Evolutionary conservation across 2,329 filamentous ascomycete genomes (phyloP).

Genomic region (Alternaria arbusti): DNA sequence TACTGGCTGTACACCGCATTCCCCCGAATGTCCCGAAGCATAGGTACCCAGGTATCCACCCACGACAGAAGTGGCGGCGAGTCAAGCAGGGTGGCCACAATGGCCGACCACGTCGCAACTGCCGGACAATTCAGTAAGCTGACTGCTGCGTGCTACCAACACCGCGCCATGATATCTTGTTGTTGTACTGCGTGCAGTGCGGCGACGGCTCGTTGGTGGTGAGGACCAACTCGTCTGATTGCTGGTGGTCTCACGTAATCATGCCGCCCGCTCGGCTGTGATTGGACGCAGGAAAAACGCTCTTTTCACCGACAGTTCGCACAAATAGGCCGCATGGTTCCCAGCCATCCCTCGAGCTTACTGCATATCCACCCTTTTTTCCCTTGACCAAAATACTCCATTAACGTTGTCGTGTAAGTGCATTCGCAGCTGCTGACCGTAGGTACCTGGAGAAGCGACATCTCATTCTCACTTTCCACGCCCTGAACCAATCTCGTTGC

Average conservation of each 20-base stretch:
- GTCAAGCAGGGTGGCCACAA: not conserved
- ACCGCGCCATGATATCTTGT: not conserved
- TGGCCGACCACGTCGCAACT: not conserved
- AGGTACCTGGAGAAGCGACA: not conserved
- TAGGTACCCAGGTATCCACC: not conserved
- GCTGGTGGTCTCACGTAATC: slow-evolving; percentile 10
- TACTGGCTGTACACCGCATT: not conserved
- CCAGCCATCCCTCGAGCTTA: slow-evolving; percentile 1
- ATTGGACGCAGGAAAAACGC: slow-evolving; percentile 7
- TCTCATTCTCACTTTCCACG: not conserved
- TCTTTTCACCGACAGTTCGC: slow-evolving; percentile 12
- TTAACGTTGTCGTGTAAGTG: slow-evolving; percentile 5
- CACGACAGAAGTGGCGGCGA: not conserved
- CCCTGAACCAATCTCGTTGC: not conserved
- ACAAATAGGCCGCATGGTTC: slow-evolving; percentile 9
- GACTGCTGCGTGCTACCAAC: not conserved
- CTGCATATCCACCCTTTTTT: not conserved
- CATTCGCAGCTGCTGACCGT: not conserved
- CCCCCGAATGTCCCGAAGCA: not conserved
- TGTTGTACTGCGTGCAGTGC: not conserved
- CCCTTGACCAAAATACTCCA: not conserved
- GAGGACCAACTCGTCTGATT: not conserved
- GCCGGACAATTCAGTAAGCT: not conserved
- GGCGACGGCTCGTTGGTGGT: not conserved
- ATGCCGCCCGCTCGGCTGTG: not conserved